Evolutionary conservation across 495 filamentous ascomycete species (phyloP), one percentile per base, ranked within the genome.

Genomic region (Chlorociboria aeruginascens): DNA sequence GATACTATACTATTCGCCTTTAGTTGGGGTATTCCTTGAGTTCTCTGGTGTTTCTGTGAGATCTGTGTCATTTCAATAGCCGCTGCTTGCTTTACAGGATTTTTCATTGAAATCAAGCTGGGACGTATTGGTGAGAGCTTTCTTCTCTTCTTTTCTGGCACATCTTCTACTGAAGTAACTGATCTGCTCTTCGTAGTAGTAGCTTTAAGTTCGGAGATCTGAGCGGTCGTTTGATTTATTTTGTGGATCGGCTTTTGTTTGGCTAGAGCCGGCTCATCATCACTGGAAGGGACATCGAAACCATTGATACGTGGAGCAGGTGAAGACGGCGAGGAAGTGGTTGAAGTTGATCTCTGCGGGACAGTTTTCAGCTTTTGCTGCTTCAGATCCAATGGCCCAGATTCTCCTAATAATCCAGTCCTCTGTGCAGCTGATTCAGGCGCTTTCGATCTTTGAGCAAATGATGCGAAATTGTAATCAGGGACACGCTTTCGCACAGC

Each of bases 401-500:
- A 25, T 25, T 25, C 20, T 25, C 20, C 20, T 25, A 25, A 25
- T 25, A 25, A 25, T 25, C 4, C 4, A 4, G 1, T 25, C 20
- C 20, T 25, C 20, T 25, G 20, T 4, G 20, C 4, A 25, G 20
- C 2, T 25, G 20, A 1, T 20, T 54, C 55, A 33, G 51, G 45
- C 3, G 45, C 47, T 36, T 48, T 32, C 16, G 56, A 59, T 30
- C 50, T 52, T 12, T 28, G 43, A 7, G 49, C 37, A 13, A 37
- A 30, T 28, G 56, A 48, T 32, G 37, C 28, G 32, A 55, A 52
- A 33, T 32, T 48, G 39, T 46, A 52, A 6, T 59, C 49, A 11
- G 72, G 50, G 30, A 51, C 45, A 16, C 31, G 28, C 13, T 61
- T 55, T 32, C 56, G 60, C 47, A 55, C 62, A 30, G 58, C 51